Base-by-base conservation (phyloP, 345 rosid genomes). In the Dimocarpus longan region DNA sequence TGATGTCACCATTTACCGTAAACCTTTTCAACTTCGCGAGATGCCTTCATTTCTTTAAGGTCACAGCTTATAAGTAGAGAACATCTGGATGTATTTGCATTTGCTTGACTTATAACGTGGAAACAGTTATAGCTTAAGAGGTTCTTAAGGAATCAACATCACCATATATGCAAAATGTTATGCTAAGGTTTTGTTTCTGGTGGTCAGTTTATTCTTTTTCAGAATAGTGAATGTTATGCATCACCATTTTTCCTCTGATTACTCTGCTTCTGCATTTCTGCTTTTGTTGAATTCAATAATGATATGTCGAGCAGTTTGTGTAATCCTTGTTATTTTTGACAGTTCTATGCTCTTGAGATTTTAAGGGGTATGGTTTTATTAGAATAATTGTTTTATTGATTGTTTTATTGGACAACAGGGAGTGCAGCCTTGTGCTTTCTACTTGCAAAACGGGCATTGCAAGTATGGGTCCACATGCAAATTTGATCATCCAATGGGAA, bases 401-500 rank as follows among this genome's bases (percentile, higher is more conserved):
- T 50, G 11, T 44, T 52, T 32, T 52, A 19, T 76, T 75, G 24
- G 15, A 68, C 74, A 80, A 69, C 88, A 92, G 96, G 96, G 91
- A 13, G 85, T 76, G 79, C 94, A 89, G 65, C 83, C 82, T 54
- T 90, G 96, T 79, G 75, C 87, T 77, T 91, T 88, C 83, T 92
- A 89, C 77, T 32, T 88, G 78, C 95, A 89, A 84, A 83, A 85
- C 28, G 97, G 95, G 65, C 83, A 82, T 74, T 91, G 97, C 82
- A 91, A 89, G 85, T 91, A 87, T 80, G 93, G 93, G 32, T 80
- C 89, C 24, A 87, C 90, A 39, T 92, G 97, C 90, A 93, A 88
- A 81, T 94, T 89, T 71, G 93, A 94, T 84, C 98, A 93, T 85
- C 96, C 97, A 62, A 72, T 91, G 84, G 93, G 88, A 81, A 76